phyloP scores from a whole-genome alignment of 2,329 filamentous ascomycete genomes.

The Aspergillus ibericus region DNA sequence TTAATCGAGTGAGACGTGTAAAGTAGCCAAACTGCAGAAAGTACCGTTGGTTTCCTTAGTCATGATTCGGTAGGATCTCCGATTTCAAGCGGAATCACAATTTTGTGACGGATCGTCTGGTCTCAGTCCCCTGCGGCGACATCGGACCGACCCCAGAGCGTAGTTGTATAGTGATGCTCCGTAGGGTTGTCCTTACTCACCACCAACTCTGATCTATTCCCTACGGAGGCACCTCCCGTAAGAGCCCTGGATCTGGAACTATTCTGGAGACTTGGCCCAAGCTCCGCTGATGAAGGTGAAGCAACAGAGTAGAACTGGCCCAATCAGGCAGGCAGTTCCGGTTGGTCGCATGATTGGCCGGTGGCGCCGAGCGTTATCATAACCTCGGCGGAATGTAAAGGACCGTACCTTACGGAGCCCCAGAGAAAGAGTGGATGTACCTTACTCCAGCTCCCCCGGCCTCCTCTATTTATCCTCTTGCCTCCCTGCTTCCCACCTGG shows the following conservation, averaged over 20 bases:
- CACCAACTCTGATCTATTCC: too few relatives aligned
- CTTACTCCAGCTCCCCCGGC: neutral
- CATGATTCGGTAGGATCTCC: neutral
- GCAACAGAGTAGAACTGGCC: neutral
- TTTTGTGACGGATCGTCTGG: neutral
- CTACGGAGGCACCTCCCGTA: too few relatives aligned
- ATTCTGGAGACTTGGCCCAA: too few relatives aligned
- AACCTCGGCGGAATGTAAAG: neutral
- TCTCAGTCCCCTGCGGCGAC: neutral
- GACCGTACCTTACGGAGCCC: neutral
- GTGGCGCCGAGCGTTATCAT: slow-evolving; percentile 1
- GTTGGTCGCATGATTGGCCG: neutral
- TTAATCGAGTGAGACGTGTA: slow-evolving; percentile 1
- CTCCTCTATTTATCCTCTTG: neutral
- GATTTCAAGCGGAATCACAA: neutral
- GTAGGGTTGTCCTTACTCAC: too few relatives aligned
- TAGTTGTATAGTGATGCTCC: neutral
- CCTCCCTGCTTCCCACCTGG: slow-evolving; percentile 6
- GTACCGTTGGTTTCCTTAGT: neutral
- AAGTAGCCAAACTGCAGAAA: neutral
- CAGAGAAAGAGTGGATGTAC: neutral
- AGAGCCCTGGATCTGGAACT: too few relatives aligned
- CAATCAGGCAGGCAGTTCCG: slow-evolving; percentile 1
- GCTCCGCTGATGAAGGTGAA: too few relatives aligned
- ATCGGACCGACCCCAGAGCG: neutral